Conservation (phyloP, 257 asterid genomes). For the Gardenia jasminoides region DNA sequence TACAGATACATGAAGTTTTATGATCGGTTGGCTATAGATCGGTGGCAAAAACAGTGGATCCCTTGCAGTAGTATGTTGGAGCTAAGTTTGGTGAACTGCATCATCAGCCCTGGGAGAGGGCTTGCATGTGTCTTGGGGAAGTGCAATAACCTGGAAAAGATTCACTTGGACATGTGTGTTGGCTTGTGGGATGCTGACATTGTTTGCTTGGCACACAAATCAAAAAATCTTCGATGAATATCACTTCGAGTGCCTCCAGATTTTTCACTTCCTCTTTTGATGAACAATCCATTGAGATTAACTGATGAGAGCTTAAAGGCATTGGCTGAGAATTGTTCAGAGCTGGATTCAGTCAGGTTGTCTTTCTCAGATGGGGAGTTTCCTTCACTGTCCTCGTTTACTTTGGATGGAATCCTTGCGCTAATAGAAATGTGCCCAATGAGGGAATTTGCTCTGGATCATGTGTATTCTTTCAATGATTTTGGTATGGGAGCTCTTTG, state of each 20-base stretch:
- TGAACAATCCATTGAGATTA: conserved; percentile 55
- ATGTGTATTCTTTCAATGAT: conserved; percentile 67
- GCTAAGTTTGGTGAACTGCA: conserved; percentile 67
- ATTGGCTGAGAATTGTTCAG: conserved; percentile 51
- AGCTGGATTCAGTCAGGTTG: conserved; percentile 54
- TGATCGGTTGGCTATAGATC: conserved; percentile 54
- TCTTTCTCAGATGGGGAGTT: conserved; percentile 65
- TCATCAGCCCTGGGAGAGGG: conserved; percentile 77
- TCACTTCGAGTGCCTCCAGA: conserved; percentile 71
- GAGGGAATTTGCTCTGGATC: conserved; percentile 62
- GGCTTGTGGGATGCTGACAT: conserved; percentile 79
- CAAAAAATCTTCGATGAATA: conserved; percentile 65
- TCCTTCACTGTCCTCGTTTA: conserved; percentile 56
- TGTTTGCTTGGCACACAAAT: conserved; percentile 53
- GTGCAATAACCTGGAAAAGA: conserved; percentile 63
- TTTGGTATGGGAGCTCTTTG: conserved; percentile 75
- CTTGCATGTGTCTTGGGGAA: conserved; percentile 73
- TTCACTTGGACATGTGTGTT: conserved; percentile 72
- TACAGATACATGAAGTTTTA: conserved; percentile 72
- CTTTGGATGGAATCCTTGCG: conserved; percentile 59
- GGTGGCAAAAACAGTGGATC: conserved; percentile 63
- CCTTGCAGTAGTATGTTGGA: conserved; percentile 73
- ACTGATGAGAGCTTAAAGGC: conserved; percentile 70
- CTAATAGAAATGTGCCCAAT: conserved; percentile 60
- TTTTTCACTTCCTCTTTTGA: conserved; percentile 54